Evolutionary conservation across 225 moss, liverwort and hornwort genomes (phyloP).

Genomic region (Straminergon stramineum): DNA sequence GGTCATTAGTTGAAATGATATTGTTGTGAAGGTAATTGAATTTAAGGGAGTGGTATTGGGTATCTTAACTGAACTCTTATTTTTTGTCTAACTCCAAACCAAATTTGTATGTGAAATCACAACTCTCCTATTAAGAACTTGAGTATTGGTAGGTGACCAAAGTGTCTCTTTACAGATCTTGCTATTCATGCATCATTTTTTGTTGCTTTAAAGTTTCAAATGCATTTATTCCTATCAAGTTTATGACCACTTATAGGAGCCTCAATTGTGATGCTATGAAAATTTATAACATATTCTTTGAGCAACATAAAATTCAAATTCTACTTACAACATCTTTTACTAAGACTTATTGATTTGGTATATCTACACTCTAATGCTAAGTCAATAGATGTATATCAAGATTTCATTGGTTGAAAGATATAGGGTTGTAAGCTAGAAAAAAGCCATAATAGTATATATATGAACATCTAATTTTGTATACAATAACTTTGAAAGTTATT

Average conservation of each 20-base stretch:
- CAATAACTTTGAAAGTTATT: no score
- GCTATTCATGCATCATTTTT: not conserved
- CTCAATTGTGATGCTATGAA: no score
- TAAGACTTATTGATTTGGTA: not conserved
- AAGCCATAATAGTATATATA: not conserved
- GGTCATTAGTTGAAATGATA: not conserved
- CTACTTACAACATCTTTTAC: not conserved
- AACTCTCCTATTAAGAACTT: not conserved
- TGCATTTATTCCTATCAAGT: accelerated
- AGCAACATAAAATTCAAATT: not conserved
- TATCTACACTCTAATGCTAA: accelerated
- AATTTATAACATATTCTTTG: accelerated
- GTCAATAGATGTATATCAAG: not conserved
- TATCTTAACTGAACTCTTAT: no score
- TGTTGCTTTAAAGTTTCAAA: not conserved
- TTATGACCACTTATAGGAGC: not conserved
- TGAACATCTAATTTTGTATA: not conserved
- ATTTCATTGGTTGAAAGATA: not conserved
- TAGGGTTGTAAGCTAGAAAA: not conserved
- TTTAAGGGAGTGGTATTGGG: accelerated
- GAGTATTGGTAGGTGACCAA: accelerated
- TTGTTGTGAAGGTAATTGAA: no score
- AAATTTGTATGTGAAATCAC: not conserved
- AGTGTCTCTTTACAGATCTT: accelerated
- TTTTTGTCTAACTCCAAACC: no score